These are phyloP conservation scores for Trebouxia sp. DNA, from an alignment of 139 green algal genomes.

Conservation along the genomic window DNA sequence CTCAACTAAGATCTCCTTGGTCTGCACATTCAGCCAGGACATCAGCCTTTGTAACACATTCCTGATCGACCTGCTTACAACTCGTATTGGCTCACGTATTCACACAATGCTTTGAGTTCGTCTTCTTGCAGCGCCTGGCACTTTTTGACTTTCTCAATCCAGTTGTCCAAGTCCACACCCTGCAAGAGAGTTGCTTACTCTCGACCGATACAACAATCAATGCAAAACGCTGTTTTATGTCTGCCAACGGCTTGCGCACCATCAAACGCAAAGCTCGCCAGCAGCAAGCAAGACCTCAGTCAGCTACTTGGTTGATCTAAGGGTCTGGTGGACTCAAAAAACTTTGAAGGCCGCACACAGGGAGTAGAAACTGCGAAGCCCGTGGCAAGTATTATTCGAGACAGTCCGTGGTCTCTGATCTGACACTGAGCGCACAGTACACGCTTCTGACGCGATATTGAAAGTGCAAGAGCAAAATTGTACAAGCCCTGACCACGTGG, in stretches of 20 bases:
- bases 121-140: conserved; percentile 93
- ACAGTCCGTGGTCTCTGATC: too few relatives aligned
- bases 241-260: not conserved
- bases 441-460: too few relatives aligned
- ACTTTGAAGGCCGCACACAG: too few relatives aligned
- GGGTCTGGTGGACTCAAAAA: too few relatives aligned
- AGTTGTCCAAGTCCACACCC: conserved; percentile 77
- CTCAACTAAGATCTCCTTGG: conserved; percentile 99
- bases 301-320: too few relatives aligned
- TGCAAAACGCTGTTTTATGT: not conserved
- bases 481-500: too few relatives aligned
- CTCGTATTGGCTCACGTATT: conserved; percentile 72
- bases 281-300: too few relatives aligned
- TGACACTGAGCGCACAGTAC: not conserved
- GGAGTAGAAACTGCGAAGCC: too few relatives aligned
- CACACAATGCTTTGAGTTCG: conserved; percentile 96
- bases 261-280: not conserved
- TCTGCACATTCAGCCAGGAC: conserved; percentile 48
- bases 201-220: not conserved
- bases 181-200: not conserved
- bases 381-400: too few relatives aligned
- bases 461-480: too few relatives aligned
- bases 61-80: not conserved
- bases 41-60: not conserved
- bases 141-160: conserved; percentile 89